Percentiles rank a stretch among this genome's conserved stretches.
These are phyloP conservation scores for Colletotrichum sansevieriae DNA, from an alignment of 2,329 filamentous ascomycete genomes.

Conservation along the genomic window DNA sequence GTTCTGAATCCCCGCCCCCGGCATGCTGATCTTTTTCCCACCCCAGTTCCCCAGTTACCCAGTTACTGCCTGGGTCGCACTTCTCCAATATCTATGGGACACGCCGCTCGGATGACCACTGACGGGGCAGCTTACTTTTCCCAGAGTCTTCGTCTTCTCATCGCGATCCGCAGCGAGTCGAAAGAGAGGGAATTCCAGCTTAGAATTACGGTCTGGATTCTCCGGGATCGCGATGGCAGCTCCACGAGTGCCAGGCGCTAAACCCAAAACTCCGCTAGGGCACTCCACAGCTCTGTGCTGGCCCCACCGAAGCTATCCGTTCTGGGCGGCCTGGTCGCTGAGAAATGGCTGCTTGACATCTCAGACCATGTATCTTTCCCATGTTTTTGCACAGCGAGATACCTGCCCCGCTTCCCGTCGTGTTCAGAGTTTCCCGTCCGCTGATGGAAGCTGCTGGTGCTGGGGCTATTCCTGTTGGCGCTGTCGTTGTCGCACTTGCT, in stretches of 20 bases:
- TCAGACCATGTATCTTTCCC: slow-evolving; percentile 27
- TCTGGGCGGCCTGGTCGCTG: slow-evolving; percentile 13
- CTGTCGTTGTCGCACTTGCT: neutral
- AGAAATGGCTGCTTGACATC: slow-evolving; percentile 19
- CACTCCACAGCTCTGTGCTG: slow-evolving; percentile 3
- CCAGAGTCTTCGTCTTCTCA: neutral
- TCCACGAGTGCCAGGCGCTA: slow-evolving; percentile 21
- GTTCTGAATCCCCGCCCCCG: neutral
- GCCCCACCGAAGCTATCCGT: slow-evolving; percentile 39
- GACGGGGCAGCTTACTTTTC: too few species aligned
- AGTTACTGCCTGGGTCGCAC: neutral
- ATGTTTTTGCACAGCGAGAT: neutral
- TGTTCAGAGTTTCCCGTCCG: slow-evolving; percentile 6
- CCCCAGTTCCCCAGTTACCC: neutral
- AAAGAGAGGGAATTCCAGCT: slow-evolving; percentile 8
- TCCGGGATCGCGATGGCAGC: slow-evolving; percentile 35
- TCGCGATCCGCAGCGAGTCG: slow-evolving; percentile 15
- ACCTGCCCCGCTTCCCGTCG: slow-evolving; percentile 14
- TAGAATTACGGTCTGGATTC: slow-evolving; percentile 33
- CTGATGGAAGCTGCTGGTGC: slow-evolving; percentile 5
- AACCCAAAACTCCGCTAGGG: slow-evolving; percentile 19
- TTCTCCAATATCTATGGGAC: neutral
- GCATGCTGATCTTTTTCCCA: slow-evolving; percentile 13
- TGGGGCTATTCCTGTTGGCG: slow-evolving; percentile 6
- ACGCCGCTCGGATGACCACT: neutral